Percentiles rank a stretch among this genome's conserved stretches.
These are phyloP conservation scores for Colletotrichum lentis DNA, from an alignment of 2,329 filamentous ascomycete genomes.

Conservation along the genomic window DNA sequence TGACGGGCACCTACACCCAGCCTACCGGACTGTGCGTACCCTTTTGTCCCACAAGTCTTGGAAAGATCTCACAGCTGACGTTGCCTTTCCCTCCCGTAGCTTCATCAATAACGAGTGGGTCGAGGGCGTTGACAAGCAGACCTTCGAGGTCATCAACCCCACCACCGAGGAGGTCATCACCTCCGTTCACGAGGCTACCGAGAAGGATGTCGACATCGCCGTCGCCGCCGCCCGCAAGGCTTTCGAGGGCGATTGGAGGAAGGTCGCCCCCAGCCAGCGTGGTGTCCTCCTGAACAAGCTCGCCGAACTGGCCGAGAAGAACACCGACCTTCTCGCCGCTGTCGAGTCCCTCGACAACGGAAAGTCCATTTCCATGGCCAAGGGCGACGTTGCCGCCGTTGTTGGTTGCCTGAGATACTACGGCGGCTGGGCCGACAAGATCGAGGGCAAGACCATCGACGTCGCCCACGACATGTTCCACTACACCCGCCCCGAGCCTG, in stretches of 20 bases:
- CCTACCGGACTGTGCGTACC: constrained; percentile 67
- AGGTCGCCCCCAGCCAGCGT: constrained; percentile 74
- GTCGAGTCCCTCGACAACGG: constrained; percentile 91
- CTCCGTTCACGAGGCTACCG: constrained; percentile 83
- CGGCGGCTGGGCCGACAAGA: constrained; percentile 91
- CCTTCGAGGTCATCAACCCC: constrained; percentile 92
- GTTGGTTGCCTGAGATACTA: constrained; percentile 72
- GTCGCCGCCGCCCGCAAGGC: constrained; percentile 87
- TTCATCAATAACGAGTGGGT: constrained; percentile 96
- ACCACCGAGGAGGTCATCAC: constrained; percentile 83
- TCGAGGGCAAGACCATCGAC: constrained; percentile 86
- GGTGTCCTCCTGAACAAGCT: constrained; percentile 77
- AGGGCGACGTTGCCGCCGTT: constrained; percentile 75
- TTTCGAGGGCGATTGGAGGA: constrained; percentile 77
- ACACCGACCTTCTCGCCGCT: constrained; percentile 77
- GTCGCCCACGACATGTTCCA: constrained; percentile 80
- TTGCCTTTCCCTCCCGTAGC: constrained; percentile 50
- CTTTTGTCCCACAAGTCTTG: not conserved
- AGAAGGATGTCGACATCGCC: constrained; percentile 84
- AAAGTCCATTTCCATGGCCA: constrained; percentile 80
- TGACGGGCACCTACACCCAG: constrained; percentile 67
- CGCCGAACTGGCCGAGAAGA: constrained; percentile 81
- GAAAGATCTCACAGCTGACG: constrained; percentile 2
- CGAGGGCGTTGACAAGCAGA: constrained; percentile 83
- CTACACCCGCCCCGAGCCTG: constrained; percentile 82